phyloP scores from a whole-genome alignment of 257 asterid genomes.

The Solanum lignicaule region DNA sequence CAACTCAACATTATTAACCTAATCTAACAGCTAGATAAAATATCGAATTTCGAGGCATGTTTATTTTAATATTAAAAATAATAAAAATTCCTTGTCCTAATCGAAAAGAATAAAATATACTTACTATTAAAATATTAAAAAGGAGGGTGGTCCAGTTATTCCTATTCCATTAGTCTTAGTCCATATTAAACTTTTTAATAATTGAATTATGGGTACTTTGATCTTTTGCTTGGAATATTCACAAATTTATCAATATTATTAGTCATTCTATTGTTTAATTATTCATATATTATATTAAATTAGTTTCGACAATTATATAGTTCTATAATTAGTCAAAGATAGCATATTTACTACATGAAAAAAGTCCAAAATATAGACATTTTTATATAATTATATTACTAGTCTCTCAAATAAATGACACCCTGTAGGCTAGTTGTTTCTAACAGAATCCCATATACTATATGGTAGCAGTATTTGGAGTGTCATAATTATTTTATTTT shows the following conservation, averaged over 20 bases:
- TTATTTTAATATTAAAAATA: background rate
- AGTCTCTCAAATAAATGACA: background rate
- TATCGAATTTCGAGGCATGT: conserved; percentile 25
- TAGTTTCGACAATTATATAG: background rate
- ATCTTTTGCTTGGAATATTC: too few species aligned
- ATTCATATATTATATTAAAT: background rate
- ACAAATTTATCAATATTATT: background rate
- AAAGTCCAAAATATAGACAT: background rate
- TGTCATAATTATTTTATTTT: background rate
- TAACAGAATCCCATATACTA: background rate
- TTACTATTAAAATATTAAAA: background rate
- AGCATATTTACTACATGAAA: background rate
- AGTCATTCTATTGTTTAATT: too few species aligned
- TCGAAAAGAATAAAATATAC: background rate
- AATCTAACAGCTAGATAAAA: conserved; percentile 46
- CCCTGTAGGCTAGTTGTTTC: background rate
- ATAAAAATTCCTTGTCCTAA: background rate
- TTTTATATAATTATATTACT: background rate
- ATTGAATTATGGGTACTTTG: background rate
- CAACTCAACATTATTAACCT: conserved; percentile 14
- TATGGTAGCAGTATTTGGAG: background rate
- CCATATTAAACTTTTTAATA: background rate
- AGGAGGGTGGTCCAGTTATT: background rate
- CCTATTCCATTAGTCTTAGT: too few species aligned
- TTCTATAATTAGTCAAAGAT: background rate